Evolutionary conservation across 176 grass and related monocot genomes (phyloP).

Genomic region (Olyra latifolia): DNA sequence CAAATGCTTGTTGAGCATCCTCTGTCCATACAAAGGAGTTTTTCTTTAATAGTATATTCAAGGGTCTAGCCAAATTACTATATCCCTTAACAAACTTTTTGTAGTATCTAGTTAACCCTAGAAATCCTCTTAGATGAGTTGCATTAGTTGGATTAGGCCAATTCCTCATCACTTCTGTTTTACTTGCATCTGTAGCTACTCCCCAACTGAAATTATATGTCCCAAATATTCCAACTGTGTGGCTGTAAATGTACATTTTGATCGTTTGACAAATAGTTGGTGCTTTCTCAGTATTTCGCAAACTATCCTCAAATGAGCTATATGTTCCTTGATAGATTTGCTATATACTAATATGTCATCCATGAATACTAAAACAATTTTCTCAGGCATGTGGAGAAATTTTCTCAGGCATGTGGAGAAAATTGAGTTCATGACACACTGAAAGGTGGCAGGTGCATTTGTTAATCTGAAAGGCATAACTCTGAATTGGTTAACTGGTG

Average conservation of each 20-base stretch:
- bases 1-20: too few species aligned
- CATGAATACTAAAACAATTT: background rate
- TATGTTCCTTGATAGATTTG: too few species aligned
- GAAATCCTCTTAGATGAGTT: background rate
- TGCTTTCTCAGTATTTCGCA: too few species aligned
- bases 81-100: background rate
- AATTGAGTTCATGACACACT: background rate
- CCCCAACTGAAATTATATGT: too few species aligned
- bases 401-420: too few species aligned
- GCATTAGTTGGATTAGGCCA: background rate
- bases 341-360: background rate
- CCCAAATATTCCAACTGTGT: too few species aligned
- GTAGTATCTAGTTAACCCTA: background rate
- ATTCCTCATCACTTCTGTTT: background rate
- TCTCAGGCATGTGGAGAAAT: too few species aligned
- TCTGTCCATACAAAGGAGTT: too few species aligned
- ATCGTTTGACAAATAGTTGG: too few species aligned
- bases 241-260: too few species aligned
- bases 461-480: background rate
- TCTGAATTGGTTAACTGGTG: background rate
- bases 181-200: background rate
- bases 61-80: fast-evolving
- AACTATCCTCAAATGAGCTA: too few species aligned
- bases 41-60: background rate
- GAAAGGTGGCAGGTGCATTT: background rate